phyloP scores from a whole-genome alignment of 2,329 filamentous ascomycete species.

The Thermoascus crustaceus region DNA sequence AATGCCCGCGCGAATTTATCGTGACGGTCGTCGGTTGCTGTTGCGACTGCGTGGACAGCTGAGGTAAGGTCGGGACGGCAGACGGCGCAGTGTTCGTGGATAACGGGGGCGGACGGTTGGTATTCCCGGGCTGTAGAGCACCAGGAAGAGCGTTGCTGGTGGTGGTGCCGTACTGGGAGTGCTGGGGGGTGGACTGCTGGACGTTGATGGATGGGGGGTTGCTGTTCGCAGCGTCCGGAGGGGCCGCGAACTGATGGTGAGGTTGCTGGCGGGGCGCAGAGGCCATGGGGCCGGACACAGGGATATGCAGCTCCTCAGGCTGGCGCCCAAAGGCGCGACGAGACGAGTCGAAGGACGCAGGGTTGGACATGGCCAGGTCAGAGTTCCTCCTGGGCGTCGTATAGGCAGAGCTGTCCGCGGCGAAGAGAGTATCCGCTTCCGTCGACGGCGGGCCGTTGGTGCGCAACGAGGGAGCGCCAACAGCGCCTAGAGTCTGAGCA shows the following conservation, averaged over 20 bases:
- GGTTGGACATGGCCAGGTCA: slow-evolving; percentile 32
- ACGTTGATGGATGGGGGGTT: slow-evolving; percentile 51
- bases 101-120: slow-evolving; percentile 44
- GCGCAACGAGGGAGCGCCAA: slow-evolving; percentile 38
- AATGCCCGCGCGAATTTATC: slow-evolving; percentile 65
- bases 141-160: slow-evolving; percentile 46
- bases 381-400: slow-evolving; percentile 8
- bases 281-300: slow-evolving; percentile 31
- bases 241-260: slow-evolving; percentile 42
- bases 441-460: slow-evolving; percentile 11
- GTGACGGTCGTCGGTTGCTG: slow-evolving; percentile 58
- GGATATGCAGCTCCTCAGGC: slow-evolving; percentile 51
- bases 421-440: slow-evolving; percentile 38
- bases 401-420: no score
- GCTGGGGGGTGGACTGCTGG: slow-evolving; percentile 48
- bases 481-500: slow-evolving; percentile 39
- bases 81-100: slow-evolving; percentile 51
- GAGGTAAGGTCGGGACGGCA: slow-evolving; percentile 49
- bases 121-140: slow-evolving; percentile 50
- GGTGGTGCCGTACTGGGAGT: slow-evolving; percentile 38
- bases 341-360: slow-evolving; percentile 42
- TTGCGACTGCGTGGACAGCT: slow-evolving; percentile 52
- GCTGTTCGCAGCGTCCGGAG: slow-evolving; percentile 41
- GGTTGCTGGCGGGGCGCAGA: slow-evolving; percentile 33
- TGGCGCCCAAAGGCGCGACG: slow-evolving; percentile 43